Evolutionary conservation across 1,284 basidiomycete species (phyloP), one percentile per base, ranked within the genome.

Genomic region (Ganoderma lucidum): DNA sequence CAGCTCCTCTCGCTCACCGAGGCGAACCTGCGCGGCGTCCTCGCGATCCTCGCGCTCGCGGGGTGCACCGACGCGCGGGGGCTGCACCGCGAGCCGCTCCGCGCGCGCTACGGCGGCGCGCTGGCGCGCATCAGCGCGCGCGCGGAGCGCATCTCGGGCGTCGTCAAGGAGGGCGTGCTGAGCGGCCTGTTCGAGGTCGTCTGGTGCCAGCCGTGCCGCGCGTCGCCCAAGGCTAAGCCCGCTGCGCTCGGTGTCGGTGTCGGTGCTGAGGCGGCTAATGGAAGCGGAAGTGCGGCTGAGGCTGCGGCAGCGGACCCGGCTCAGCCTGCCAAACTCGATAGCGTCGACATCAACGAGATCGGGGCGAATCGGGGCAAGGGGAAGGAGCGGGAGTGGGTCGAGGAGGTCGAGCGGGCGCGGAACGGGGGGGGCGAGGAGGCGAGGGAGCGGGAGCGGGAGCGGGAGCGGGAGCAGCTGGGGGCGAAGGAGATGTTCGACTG

Each of bases 111-210:
- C 70, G 80, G 79, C 17, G 71, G 73, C 19, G 69, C 75, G 3
- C 71, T 81, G 6, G 67, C 73, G 9, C 74, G 77, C 10, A 79
- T 82, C 51, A 62, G 74, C 53, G 77, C 81, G 41, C 75, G 75
- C 10, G 77, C 79, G 12, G 77, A 80, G 64, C 71, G 73, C 35
- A 77, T 82, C n/a, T 77, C 78, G 10, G 70, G 65, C 17, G 77
- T 74, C n/a, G 70, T 81, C 35, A 76, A 76, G 65, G 79, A 81
- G 67, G 78, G 80, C 59, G 78, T 81, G 30, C 79, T 81, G 73
- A 81, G 80, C 70, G 78, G 77, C 10, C 74, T 78, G 60, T 81
- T 82, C 67, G 80, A 81, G 56, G 73, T 79, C 42, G 72, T 75
- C 56, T 77, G 74, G 77, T 70, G 75, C 17, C 69, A 67, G 9